Percentiles rank a stretch among this genome's conserved stretches.
Evolutionary conservation across 306 rosid genomes (phyloP).

Genomic region (Datisca glomerata): DNA sequence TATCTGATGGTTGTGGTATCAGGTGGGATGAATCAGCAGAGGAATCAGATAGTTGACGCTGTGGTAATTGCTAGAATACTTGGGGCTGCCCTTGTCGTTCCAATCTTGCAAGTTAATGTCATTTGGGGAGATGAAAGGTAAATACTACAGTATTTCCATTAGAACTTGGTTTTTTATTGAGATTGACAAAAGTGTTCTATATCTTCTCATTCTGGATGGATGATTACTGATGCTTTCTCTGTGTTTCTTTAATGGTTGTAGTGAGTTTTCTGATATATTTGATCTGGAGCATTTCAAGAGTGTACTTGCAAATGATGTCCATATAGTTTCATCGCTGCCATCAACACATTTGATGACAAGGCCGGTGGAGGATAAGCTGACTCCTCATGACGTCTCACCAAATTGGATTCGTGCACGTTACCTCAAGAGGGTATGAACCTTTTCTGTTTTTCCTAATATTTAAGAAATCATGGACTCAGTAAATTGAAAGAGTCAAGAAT

Average conservation of each 20-base stretch:
- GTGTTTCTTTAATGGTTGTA: constrained; percentile 26
- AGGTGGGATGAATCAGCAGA: constrained; percentile 97
- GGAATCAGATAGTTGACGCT: constrained; percentile 98
- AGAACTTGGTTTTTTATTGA: too few species aligned
- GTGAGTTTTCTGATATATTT: constrained; percentile 94
- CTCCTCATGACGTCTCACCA: constrained; percentile 69
- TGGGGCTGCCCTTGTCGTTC: constrained; percentile 90
- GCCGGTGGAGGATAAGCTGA: constrained; percentile 70
- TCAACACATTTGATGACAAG: constrained; percentile 75
- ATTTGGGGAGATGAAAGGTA: constrained; percentile 99
- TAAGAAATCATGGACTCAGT: too few species aligned
- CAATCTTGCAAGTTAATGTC: constrained; percentile 86
- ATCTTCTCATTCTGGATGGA: too few species aligned
- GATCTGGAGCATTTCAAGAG: constrained; percentile 87
- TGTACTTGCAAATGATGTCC: constrained; percentile 63
- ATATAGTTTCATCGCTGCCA: constrained; percentile 77
- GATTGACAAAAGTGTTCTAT: too few species aligned
- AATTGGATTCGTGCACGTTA: constrained; percentile 74
- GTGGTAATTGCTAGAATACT: constrained; percentile 96
- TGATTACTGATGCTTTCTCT: too few species aligned
- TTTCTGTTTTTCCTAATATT: too few species aligned
- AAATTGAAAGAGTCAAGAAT: too few species aligned
- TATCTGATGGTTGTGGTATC: constrained; percentile 80
- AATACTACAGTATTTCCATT: too few species aligned
- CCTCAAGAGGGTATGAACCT: constrained; percentile 52